Conservation (phyloP, 2,329 filamentous ascomycete genomes). For the Talaromyces sp. region DNA sequence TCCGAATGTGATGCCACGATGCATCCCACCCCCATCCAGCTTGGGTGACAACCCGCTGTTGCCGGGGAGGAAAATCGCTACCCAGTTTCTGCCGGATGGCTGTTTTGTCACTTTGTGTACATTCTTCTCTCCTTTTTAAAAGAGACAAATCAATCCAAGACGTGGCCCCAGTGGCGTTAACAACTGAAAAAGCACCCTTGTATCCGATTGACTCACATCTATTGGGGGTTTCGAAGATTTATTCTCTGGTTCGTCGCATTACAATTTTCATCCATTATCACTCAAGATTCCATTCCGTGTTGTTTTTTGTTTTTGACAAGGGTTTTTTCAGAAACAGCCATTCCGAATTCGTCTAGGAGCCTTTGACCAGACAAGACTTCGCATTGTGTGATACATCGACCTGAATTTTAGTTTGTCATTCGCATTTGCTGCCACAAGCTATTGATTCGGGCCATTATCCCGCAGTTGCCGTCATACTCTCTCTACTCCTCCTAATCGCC, state of each 20-base stretch:
- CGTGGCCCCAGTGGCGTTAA: slow-evolving; percentile 43
- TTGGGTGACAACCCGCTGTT: slow-evolving; percentile 20
- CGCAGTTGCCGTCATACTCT: slow-evolving; percentile 17
- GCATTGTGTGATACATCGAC: slow-evolving; percentile 10
- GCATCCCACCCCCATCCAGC: slow-evolving; percentile 4
- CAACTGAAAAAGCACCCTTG: slow-evolving; percentile 33
- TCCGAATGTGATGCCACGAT: slow-evolving; percentile 11
- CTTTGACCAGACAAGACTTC: not conserved
- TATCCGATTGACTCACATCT: slow-evolving; percentile 29
- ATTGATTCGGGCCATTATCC: slow-evolving; percentile 11
- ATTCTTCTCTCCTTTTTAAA: slow-evolving; percentile 5
- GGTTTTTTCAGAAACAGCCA: slow-evolving; percentile 4
- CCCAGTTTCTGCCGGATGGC: slow-evolving; percentile 5
- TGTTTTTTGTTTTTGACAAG: slow-evolving; percentile 11
- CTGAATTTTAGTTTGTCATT: slow-evolving; percentile 17
- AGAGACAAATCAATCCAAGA: slow-evolving; percentile 35
- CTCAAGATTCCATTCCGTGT: slow-evolving; percentile 24
- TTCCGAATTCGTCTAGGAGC: slow-evolving; percentile 10
- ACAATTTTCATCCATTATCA: slow-evolving; percentile 30
- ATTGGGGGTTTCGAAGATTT: slow-evolving; percentile 22
- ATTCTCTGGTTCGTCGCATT: slow-evolving; percentile 31
- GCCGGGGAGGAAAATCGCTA: slow-evolving; percentile 17
- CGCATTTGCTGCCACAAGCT: slow-evolving; percentile 14
- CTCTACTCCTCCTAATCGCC: slow-evolving; percentile 10
- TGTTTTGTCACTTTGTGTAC: slow-evolving; percentile 11